Evolutionary conservation across 768 basidiomycete species (phyloP), one percentile per base, ranked within the genome.

Genomic region (Agaricus sinodeliciosus): DNA sequence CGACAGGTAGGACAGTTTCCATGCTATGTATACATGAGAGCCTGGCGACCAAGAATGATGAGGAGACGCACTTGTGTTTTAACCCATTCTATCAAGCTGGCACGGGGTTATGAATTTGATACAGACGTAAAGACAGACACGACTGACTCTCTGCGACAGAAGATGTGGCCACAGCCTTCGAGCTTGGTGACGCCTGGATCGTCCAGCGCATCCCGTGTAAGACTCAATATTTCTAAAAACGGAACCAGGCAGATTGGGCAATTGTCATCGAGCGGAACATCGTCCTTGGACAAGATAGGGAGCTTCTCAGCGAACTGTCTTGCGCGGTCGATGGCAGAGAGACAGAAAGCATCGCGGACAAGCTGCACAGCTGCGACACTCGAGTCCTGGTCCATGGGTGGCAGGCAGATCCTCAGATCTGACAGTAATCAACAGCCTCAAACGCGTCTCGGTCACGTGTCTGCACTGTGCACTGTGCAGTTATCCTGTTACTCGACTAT

Each of bases 1-100:
- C 85, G 71, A 62, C 85, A 88, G 3, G 83, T 78, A 13, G 85
- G 85, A 58, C 86, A 88, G 58, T 72, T 85, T 12, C 85, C 85
- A 58, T 86, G 85, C 83, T 85, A 55, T n/a, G 43, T 40, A 19
- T 19, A 12, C 56, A 40, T 48, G 26, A 13, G 16, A 35, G 8
- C 45, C 19, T 16, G 18, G 35, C 47, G 19, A 19, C 25, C 34
- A 31, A 9, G 3, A 7, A 16, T 12, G 48, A 48, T n/a, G 31
- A 43, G 49, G 25, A 6, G 16, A 52, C 75, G 53, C 60, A 84
- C 85, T 55, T 74, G 60, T 49, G 74, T 76, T 49, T 68, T 68
- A 56, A 88, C 83, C 85, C 85, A 88, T 61, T 84, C 78, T n/a
- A 70, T 65, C 35, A 88, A 65, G 61, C 85, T 87, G 26, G 37